Evolutionary conservation across 2,329 filamentous ascomycete species (phyloP), one percentile per base, ranked within the genome.

Genomic region (Metarhizium humberi): DNA sequence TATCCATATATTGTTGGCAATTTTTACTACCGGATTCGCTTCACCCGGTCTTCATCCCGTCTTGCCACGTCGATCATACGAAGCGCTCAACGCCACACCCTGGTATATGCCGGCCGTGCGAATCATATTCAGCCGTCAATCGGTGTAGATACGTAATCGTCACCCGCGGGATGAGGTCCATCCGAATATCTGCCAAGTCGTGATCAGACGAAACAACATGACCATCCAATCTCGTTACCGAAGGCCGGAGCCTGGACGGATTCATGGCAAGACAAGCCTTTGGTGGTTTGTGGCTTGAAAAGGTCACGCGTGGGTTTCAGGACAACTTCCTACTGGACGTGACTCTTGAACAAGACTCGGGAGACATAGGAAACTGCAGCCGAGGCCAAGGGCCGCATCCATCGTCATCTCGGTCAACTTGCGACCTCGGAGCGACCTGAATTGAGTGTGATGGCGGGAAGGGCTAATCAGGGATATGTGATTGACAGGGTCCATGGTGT

Each of bases 291-390:
- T 52, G 53, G 53, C 49, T 51, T 47, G 36, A 42, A n/a, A 25
- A 10, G 50, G 54, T 55, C 45, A 55, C 50, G 54, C 54, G 43
- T 48, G 50, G n/a, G 50, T 29, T 30, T 20, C 4, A 45, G 32
- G 34, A 16, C n/a, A 52, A 38, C 43, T 11, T 55, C 50, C 40
- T 34, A 52, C 50, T 52, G 50, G 50, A 42, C 43, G 30, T 48
- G 7, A 38, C 53, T 25, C 30, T 38, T 30, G 38, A 42, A 16
- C 30, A 42, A 25, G 6, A 25, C 29, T 20, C 32, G 29, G 13
- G 29, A 32, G 40, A 46, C 8, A 51, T 32, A 51, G 48, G 47
- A 38, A 51, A 55, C 10, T 25, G 8, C 14, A 51, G 53, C 42
- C 49, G 53, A 30, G 32, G 38, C 38, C 25, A 48, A 25, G 29